Evolutionary conservation across 306 rosid genomes (phyloP).

Genomic region (Pterocarpus santalinus): DNA sequence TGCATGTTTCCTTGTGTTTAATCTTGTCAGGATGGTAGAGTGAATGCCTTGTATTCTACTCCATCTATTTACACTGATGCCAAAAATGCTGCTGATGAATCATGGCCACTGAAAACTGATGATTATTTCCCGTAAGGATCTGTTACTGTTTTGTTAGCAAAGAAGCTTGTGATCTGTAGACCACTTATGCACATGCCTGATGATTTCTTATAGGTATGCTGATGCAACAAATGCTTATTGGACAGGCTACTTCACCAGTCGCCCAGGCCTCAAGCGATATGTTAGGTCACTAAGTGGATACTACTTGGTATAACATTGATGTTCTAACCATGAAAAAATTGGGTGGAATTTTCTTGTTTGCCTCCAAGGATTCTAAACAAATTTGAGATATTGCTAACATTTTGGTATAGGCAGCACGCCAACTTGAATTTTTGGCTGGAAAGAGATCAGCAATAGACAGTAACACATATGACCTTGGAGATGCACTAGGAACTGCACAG

Average conservation of each 20-base stretch:
- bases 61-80: constrained; percentile 87
- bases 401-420: constrained; percentile 71
- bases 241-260: constrained; percentile 90
- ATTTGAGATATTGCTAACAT: constrained; percentile 20
- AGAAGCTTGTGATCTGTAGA: constrained; percentile 1
- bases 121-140: constrained; percentile 90
- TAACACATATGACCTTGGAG: constrained; percentile 66
- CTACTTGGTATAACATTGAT: constrained; percentile 69
- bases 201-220: constrained; percentile 74
- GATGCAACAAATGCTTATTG: constrained; percentile 73
- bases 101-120: constrained; percentile 89
- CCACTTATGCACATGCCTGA: constrained; percentile 26
- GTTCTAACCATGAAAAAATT: constrained; percentile 14
- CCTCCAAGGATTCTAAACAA: constrained; percentile 7
- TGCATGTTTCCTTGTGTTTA: constrained; percentile 37
- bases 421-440: constrained; percentile 74
- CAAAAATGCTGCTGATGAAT: constrained; percentile 76
- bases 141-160: background rate
- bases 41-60: constrained; percentile 92
- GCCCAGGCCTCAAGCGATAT: constrained; percentile 81
- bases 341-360: constrained; percentile 10
- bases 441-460: constrained; percentile 46
- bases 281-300: constrained; percentile 79
- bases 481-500: constrained; percentile 85
- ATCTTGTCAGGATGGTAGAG: constrained; percentile 78